Percentiles rank a stretch among this genome's conserved stretches.
phyloP scores from a whole-genome alignment of 2,329 filamentous ascomycete species.

The Sporothrix euskadiensis region DNA sequence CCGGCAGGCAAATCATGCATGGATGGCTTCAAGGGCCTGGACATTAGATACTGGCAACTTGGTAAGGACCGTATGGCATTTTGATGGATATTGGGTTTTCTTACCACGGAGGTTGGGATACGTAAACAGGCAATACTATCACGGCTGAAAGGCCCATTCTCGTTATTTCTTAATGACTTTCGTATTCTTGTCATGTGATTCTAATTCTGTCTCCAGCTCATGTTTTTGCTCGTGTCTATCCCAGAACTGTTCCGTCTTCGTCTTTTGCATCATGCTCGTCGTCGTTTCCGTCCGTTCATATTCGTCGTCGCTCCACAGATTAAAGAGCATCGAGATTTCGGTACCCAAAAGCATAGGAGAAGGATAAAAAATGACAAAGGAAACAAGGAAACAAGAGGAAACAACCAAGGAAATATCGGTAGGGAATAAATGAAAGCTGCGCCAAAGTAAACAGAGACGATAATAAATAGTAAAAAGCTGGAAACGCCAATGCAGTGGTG shows the following conservation, averaged over 20 bases:
- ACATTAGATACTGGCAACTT: neutral
- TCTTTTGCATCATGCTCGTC: neutral
- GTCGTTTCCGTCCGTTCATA: neutral
- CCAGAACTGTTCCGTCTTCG: neutral
- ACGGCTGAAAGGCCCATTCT: neutral
- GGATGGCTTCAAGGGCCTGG: neutral
- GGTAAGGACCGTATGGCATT: neutral
- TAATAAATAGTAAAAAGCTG: neutral
- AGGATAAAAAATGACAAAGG: neutral
- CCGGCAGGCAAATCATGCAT: neutral
- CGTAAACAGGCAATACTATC: neutral
- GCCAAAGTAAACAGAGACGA: neutral
- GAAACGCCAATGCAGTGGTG: conserved; percentile 7
- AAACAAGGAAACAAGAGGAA: neutral
- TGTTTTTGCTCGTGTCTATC: neutral
- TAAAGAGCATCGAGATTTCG: neutral
- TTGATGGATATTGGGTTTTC: neutral
- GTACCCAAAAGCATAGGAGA: neutral
- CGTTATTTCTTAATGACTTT: neutral
- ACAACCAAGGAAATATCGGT: neutral
- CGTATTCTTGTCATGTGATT: neutral
- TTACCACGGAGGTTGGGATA: neutral
- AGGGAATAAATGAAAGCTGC: neutral
- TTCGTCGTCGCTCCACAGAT: neutral
- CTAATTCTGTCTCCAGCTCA: neutral